Conservation (phyloP, 768 basidiomycete species). For the Russula lepida region DNA sequence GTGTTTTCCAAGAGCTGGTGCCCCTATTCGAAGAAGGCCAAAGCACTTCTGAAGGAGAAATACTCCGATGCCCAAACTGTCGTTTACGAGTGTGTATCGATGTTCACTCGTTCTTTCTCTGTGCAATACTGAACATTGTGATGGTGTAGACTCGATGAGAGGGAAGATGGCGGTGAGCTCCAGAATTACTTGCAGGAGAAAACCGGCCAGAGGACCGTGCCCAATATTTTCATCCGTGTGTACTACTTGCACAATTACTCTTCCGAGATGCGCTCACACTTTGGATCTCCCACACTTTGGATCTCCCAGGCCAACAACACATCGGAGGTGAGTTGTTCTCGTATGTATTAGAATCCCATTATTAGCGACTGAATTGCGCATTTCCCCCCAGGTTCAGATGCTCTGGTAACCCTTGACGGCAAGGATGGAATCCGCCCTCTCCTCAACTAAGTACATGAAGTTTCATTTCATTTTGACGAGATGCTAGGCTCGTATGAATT, state of each 20-base stretch:
- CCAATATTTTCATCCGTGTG: constrained; percentile 67
- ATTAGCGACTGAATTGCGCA: not conserved
- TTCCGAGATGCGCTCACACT: not conserved
- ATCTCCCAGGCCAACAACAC: constrained; percentile 40
- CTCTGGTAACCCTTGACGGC: not conserved
- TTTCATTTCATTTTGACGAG: not conserved
- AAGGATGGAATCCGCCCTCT: not conserved
- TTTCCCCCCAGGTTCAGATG: constrained; percentile 4
- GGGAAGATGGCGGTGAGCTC: constrained; percentile 45
- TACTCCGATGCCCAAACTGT: constrained; percentile 25
- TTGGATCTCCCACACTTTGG: too few species aligned
- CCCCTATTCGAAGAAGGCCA: constrained; percentile 35
- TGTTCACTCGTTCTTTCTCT: not conserved
- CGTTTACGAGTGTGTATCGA: constrained; percentile 29
- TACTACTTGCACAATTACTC: not conserved
- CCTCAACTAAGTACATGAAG: not conserved
- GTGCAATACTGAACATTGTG: not conserved
- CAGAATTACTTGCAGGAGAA: constrained; percentile 57
- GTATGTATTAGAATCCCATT: not conserved
- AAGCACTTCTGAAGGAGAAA: constrained; percentile 27
- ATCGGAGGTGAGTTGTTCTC: constrained; percentile 38
- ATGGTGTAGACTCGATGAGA: constrained; percentile 44
- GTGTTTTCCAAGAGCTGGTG: constrained; percentile 35
- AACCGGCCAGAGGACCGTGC: constrained; percentile 66
- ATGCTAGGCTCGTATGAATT: not conserved